These are phyloP conservation scores for Hypoxylon intermedium DNA, from an alignment of 495 filamentous ascomycete species.

Conservation along the genomic window DNA sequence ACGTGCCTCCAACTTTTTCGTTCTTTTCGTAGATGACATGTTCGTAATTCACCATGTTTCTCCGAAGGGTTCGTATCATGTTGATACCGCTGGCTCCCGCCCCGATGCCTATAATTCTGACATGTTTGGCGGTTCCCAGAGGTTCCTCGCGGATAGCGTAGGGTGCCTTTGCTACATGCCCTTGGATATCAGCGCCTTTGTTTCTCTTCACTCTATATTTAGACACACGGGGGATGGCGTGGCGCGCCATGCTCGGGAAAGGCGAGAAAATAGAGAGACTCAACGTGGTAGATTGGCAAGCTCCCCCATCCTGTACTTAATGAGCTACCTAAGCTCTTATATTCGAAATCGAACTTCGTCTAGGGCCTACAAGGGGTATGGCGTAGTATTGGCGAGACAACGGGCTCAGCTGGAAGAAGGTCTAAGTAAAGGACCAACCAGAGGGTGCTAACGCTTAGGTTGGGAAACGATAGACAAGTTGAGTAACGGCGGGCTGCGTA, in stretches of 20 bases:
- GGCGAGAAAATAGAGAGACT: conserved; percentile 22
- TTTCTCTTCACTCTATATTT: conserved; percentile 8
- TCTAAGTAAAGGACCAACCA: conserved; percentile 31
- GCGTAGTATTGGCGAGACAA: conserved; percentile 19
- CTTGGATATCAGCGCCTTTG: conserved; percentile 17
- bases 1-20: conserved; percentile 65
- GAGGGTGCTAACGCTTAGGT: conserved; percentile 4
- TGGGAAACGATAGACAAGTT: conserved; percentile 13
- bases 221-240: conserved; percentile 20
- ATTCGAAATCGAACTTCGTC: conserved; percentile 6
- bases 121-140: conserved; percentile 50
- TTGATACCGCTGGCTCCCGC: conserved; percentile 60
- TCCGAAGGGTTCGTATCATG: conserved; percentile 52
- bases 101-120: conserved; percentile 58
- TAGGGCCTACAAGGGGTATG: background rate
- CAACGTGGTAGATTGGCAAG: conserved; percentile 29
- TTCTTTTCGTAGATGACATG: conserved; percentile 83
- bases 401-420: conserved; percentile 41
- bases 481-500: conserved; percentile 34
- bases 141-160: conserved; percentile 53
- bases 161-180: conserved; percentile 17
- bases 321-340: conserved; percentile 23
- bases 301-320: conserved; percentile 28
- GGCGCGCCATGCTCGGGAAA: conserved; percentile 39
- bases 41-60: conserved; percentile 56